A percentile compares a stretch with the other conserved stretches of the same genome.
Evolutionary conservation across 1,284 basidiomycete species (phyloP).

Genomic region (Kwoniella shivajii): DNA sequence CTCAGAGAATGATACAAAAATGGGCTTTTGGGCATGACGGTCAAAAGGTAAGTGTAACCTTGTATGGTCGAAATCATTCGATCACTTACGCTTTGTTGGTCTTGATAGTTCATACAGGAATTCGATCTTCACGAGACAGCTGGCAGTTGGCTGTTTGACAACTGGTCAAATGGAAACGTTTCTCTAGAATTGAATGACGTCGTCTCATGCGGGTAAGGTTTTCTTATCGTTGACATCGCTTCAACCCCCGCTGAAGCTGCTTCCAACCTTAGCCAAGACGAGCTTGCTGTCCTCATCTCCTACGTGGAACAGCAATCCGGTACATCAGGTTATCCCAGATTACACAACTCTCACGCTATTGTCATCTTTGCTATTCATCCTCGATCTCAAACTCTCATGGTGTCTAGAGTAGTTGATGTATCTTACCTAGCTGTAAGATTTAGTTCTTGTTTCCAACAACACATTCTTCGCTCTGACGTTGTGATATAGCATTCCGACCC

Average conservation of each 20-base stretch:
- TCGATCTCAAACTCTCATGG: constrained; percentile 26
- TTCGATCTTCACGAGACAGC: constrained; percentile 41
- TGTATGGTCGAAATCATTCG: not conserved
- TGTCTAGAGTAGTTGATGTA: constrained; percentile 36
- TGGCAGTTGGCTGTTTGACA: constrained; percentile 33
- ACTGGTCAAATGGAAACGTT: constrained; percentile 32
- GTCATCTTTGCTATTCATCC: constrained; percentile 34
- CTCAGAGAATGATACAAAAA: constrained; percentile 41
- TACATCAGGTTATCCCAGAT: constrained; percentile 20
- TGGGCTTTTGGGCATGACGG: constrained; percentile 42
- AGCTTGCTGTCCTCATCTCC: constrained; percentile 45
- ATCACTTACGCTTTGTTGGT: too few species aligned
- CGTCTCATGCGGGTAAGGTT: constrained; percentile 28
- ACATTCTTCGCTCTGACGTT: not conserved
- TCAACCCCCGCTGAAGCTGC: not conserved
- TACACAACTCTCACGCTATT: constrained; percentile 37
- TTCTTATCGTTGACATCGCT: not conserved
- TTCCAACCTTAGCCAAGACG: constrained; percentile 15
- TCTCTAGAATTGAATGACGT: constrained; percentile 46
- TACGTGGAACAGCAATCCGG: constrained; percentile 32
- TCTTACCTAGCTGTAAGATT: constrained; percentile 43
- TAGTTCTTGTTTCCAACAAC: not conserved
- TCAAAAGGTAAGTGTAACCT: constrained; percentile 30
- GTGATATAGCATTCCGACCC: constrained; percentile 47
- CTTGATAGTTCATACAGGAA: constrained; percentile 37